Conservation (phyloP, 1,284 basidiomycete species). For the Cryptococcus sp. region DNA sequence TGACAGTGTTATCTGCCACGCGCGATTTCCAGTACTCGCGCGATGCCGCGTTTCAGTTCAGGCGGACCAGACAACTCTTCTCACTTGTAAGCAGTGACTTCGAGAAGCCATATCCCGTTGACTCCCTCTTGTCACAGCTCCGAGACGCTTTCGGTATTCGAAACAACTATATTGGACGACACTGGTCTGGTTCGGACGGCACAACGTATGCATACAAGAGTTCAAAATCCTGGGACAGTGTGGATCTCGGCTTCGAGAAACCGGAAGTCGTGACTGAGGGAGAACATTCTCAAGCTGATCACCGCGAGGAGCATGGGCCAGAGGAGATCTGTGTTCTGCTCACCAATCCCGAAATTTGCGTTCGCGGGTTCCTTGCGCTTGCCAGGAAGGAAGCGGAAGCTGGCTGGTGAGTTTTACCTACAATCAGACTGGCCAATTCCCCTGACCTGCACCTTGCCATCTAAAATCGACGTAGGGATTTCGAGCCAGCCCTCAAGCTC, state of each 20-base stretch:
- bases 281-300: too few species aligned
- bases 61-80: slow-evolving; percentile 28
- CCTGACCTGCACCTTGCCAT: neutral
- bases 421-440: too few species aligned
- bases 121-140: slow-evolving; percentile 20
- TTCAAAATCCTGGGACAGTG: neutral
- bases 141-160: slow-evolving; percentile 32
- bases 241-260: neutral
- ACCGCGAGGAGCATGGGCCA: neutral
- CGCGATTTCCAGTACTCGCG: slow-evolving; percentile 39
- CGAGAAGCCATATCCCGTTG: neutral
- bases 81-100: slow-evolving; percentile 10
- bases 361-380: slow-evolving; percentile 42
- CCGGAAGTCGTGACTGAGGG: neutral
- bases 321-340: slow-evolving; percentile 40
- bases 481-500: slow-evolving; percentile 30
- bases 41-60: slow-evolving; percentile 24
- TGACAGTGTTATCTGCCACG: slow-evolving; percentile 35
- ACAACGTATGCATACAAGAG: slow-evolving; percentile 13
- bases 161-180: slow-evolving; percentile 21
- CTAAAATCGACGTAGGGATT: slow-evolving; percentile 30
- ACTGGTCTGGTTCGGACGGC: slow-evolving; percentile 35
- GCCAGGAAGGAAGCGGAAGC: slow-evolving; percentile 37
- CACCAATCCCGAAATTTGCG: slow-evolving; percentile 26
- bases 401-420: slow-evolving; percentile 26